A percentile compares a stretch with the other conserved stretches of the same genome.
phyloP scores from a whole-genome alignment of 176 grass and related monocot genomes.

The Leersia perrieri region DNA sequence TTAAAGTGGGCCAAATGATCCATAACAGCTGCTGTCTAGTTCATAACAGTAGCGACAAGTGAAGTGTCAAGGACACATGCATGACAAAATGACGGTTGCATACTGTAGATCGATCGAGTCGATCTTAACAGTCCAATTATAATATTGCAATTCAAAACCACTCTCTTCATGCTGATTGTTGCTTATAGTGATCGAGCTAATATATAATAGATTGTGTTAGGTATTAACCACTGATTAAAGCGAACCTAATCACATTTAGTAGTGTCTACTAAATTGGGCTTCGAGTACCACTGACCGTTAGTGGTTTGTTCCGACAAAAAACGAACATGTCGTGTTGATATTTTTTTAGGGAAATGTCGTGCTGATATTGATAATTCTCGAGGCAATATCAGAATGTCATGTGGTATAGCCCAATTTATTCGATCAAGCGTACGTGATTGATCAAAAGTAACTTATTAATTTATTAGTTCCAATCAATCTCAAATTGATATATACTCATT shows the following conservation, averaged over 20 bases:
- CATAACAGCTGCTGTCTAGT: neutral
- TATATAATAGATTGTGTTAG: neutral
- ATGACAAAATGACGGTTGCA: neutral
- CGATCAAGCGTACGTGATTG: neutral
- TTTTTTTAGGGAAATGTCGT: neutral
- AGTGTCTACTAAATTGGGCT: neutral
- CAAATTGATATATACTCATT: neutral
- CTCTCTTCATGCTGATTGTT: neutral
- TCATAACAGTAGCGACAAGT: neutral
- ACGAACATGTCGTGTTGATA: neutral
- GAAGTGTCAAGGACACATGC: neutral
- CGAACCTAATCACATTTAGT: neutral
- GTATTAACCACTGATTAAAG: neutral
- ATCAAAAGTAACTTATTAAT: neutral
- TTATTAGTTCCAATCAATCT: neutral
- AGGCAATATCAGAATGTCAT: neutral
- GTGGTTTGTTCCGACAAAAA: constrained; percentile 25
- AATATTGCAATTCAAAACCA: neutral
- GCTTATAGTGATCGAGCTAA: neutral
- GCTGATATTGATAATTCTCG: neutral
- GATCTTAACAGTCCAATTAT: neutral
- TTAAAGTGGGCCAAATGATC: too few relatives aligned
- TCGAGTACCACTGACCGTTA: neutral
- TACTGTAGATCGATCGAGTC: neutral
- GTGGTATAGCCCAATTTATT: neutral